These are phyloP conservation scores for Trypanosoma brucei DNA, from an alignment of 208 protist species.

Conservation along the genomic window DNA sequence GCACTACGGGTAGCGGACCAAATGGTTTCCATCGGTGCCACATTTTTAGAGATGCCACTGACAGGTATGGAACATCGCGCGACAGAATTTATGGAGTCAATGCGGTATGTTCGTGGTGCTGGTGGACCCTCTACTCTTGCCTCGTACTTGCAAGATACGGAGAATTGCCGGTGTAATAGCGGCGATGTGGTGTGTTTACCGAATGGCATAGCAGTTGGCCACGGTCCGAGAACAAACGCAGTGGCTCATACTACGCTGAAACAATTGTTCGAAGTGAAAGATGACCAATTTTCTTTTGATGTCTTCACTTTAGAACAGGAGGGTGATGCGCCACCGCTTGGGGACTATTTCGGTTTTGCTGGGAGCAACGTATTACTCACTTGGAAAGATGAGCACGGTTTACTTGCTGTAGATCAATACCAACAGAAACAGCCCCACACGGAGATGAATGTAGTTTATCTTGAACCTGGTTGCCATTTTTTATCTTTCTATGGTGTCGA, in stretches of 20 bases:
- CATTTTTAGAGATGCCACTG: constrained; percentile 80
- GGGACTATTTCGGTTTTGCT: constrained; percentile 91
- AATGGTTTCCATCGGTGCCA: constrained; percentile 71
- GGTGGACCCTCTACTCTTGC: constrained; percentile 74
- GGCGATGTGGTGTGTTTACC: constrained; percentile 87
- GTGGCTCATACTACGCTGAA: constrained; percentile 71
- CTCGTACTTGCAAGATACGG: constrained; percentile 76
- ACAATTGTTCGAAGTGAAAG: constrained; percentile 67
- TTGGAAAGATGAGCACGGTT: constrained; percentile 90
- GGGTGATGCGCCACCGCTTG: constrained; percentile 84
- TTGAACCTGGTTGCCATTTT: constrained; percentile 90
- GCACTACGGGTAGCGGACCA: constrained; percentile 75
- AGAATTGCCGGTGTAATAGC: constrained; percentile 79
- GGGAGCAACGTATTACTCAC: constrained; percentile 84
- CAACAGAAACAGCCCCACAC: constrained; percentile 49
- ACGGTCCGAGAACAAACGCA: constrained; percentile 85
- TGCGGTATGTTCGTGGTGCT: constrained; percentile 78
- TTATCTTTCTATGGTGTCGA: constrained; percentile 87
- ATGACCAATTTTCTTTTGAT: constrained; percentile 47
- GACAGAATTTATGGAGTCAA: constrained; percentile 85
- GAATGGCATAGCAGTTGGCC: constrained; percentile 75
- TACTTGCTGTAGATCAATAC: constrained; percentile 88
- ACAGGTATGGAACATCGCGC: constrained; percentile 81
- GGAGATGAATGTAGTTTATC: constrained; percentile 59
- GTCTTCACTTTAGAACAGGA: constrained; percentile 89